These are phyloP conservation scores for Porpolomopsis calyptriformis DNA, from an alignment of 768 basidiomycete genomes.

Conservation along the genomic window DNA sequence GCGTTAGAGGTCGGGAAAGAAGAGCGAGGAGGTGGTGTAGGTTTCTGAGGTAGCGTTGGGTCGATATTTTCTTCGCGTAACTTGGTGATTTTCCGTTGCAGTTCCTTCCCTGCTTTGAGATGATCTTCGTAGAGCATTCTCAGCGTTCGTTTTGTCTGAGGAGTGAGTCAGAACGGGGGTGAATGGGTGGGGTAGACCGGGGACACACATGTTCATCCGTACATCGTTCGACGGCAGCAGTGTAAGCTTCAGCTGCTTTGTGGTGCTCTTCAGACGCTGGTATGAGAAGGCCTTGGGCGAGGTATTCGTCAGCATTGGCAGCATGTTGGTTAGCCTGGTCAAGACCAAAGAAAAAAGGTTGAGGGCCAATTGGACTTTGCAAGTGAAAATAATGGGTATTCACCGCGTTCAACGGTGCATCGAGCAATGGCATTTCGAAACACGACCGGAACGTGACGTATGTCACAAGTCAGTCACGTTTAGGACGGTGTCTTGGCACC, in stretches of 20 bases:
- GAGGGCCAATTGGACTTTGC: background rate
- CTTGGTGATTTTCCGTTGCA: constrained; percentile 61
- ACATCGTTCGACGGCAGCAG: constrained; percentile 61
- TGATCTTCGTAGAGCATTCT: constrained; percentile 70
- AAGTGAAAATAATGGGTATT: no score
- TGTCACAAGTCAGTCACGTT: no score
- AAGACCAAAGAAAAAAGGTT: constrained; percentile 5
- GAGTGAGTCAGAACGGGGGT: constrained; percentile 8
- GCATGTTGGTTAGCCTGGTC: constrained; percentile 72
- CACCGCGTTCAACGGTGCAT: constrained; percentile 45
- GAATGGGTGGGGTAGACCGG: constrained; percentile 11
- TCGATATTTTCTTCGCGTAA: constrained; percentile 70
- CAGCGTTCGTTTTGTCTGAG: constrained; percentile 67
- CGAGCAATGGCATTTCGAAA: constrained; percentile 25
- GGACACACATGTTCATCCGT: constrained; percentile 54
- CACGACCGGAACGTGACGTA: no score
- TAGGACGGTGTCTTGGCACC: no score
- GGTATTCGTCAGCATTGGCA: constrained; percentile 66
- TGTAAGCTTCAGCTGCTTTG: constrained; percentile 68
- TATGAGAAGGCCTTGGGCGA: constrained; percentile 55
- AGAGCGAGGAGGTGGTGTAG: constrained; percentile 17
- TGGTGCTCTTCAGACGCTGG: constrained; percentile 64
- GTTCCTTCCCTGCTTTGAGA: constrained; percentile 55
- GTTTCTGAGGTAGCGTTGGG: constrained; percentile 59
- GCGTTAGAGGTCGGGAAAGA: constrained; percentile 15